Evolutionary conservation across 2,329 filamentous ascomycete species (phyloP), one percentile per base, ranked within the genome.

Genomic region (Penicillium verrucosum): DNA sequence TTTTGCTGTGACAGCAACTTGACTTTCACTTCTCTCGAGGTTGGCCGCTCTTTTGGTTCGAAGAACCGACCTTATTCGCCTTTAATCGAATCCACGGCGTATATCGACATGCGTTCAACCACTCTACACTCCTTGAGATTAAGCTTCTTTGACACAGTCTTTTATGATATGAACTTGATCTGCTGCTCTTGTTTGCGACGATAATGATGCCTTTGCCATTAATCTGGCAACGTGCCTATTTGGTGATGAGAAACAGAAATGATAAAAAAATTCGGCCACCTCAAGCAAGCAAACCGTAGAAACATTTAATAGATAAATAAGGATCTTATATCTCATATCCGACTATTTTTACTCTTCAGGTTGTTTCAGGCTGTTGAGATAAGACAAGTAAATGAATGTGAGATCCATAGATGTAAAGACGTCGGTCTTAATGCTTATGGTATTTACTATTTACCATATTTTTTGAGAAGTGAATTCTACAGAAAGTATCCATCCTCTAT

Each of bases 41-140:
- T 75, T 77, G 77, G 78, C 75, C 75, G 71, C 72, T 69, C 55
- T 64, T 76, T 73, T 73, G 76, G 77, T 75, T 75, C 68, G 62
- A 68, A 64, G 58, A 69, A 66, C 62, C 60, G 65, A 67, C 66
- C 67, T 57, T 68, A 60, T 53, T 63, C 57, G 32, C 45, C 58
- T 68, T 70, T 68, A 65, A 67, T 67, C 36, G 54, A 32, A 49
- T 69, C 63, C 57, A 57, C 61, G 62, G 63, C 62, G 63, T 67
- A 61, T 59, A 56, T 60, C 65, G 68, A 69, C 67, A 65, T 69
- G 66, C 64, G 63, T 63, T 61, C 61, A 65, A 64, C 57, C 48
- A 60, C 58, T 66, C 58, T 58, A 66, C 63, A 56, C 51, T 60
- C 57, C 21, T 56, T 67, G 56, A 56, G 51, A 51, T 45, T 52